These are phyloP conservation scores for Telopea speciosissima DNA, from an alignment of 177 flowering plant species.

Conservation along the genomic window DNA sequence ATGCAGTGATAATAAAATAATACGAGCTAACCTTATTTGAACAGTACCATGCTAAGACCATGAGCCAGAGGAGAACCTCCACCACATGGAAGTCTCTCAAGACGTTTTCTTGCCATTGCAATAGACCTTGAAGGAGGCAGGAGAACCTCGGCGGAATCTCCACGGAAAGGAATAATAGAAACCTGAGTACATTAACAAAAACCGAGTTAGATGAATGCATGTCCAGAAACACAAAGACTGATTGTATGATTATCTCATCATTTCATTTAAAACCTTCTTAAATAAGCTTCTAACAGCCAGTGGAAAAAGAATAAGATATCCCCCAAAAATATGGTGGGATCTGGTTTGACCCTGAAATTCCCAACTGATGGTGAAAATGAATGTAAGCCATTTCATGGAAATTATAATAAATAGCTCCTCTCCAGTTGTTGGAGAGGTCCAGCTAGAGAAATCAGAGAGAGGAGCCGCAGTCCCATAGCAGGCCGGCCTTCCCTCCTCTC, in stretches of 20 bases:
- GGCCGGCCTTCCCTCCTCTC: too few relatives aligned
- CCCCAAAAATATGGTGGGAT: not conserved
- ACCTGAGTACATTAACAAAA: constrained; percentile 39
- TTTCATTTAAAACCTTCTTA: not conserved
- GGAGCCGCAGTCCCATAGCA: too few relatives aligned
- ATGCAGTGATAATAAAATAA: not conserved
- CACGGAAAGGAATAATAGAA: constrained; percentile 91
- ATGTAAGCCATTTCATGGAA: not conserved
- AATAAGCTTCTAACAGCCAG: not conserved
- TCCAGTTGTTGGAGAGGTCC: too few relatives aligned
- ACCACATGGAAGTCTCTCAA: constrained; percentile 96
- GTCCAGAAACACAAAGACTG: not conserved
- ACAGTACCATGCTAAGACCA: constrained; percentile 77
- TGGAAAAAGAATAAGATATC: not conserved
- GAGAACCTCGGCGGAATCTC: constrained; percentile 94
- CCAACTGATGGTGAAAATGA: not conserved
- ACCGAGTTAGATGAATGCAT: constrained; percentile 1
- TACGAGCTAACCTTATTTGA: not conserved
- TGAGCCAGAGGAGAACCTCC: constrained; percentile 99
- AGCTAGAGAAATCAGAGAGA: too few relatives aligned
- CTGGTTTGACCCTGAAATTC: not conserved
- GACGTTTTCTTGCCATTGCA: constrained; percentile 97
- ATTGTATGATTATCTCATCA: not conserved
- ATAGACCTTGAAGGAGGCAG: constrained; percentile 97
- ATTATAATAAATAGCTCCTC: too few relatives aligned